Percentiles rank a stretch among this genome's conserved stretches.
Evolutionary conservation across 2,329 filamentous ascomycete species (phyloP).

Genomic region (Calonectria leucothoes): DNA sequence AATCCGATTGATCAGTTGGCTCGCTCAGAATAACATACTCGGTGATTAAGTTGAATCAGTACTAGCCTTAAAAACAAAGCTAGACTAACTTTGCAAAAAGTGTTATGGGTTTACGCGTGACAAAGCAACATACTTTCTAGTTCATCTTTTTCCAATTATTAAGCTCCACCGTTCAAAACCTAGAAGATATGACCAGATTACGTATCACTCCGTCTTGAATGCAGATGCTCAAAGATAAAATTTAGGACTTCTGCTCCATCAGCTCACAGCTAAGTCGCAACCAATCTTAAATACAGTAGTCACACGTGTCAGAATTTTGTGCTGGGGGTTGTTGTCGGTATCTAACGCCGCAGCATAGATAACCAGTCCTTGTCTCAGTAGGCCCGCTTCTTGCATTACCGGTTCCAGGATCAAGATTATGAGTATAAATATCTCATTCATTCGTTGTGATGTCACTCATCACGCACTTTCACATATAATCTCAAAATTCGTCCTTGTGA

Average conservation of each 20-base stretch:
- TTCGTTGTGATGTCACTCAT: not conserved
- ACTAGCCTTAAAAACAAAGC: no score
- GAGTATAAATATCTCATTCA: not conserved
- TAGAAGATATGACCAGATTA: no score
- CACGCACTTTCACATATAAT: not conserved
- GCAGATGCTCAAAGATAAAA: not conserved
- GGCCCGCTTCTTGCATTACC: not conserved
- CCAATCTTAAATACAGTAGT: not conserved
- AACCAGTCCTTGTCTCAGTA: not conserved
- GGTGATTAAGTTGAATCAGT: not conserved
- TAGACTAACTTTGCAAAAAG: no score
- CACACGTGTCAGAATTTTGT: not conserved
- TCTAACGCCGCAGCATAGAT: not conserved
- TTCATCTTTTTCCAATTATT: not conserved
- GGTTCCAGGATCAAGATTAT: not conserved
- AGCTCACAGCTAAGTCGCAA: no score
- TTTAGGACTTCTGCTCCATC: not conserved
- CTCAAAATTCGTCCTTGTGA: not conserved
- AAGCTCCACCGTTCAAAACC: not conserved
- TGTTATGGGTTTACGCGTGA: no score
- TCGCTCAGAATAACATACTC: not conserved
- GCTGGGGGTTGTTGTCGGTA: not conserved
- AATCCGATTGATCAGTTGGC: not conserved
- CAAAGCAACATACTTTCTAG: no score
- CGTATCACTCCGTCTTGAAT: not conserved